Evolutionary conservation across 805 yeast species (phyloP).

Genomic region (Candida dendrica): DNA sequence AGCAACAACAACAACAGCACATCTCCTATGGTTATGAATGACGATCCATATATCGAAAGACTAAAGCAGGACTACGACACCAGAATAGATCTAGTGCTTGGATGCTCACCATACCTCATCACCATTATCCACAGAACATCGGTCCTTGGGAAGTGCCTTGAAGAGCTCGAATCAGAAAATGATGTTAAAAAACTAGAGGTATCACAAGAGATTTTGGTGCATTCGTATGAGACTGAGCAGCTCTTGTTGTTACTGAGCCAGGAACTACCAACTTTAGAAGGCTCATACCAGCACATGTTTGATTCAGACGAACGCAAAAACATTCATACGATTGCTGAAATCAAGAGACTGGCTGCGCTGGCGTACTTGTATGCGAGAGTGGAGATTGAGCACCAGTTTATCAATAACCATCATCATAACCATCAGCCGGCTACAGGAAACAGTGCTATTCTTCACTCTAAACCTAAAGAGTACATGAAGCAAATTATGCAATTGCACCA

Average conservation of each 20-base stretch:
- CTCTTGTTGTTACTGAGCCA: slow-evolving; percentile 21
- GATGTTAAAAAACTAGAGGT: slow-evolving; percentile 11
- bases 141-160: slow-evolving; percentile 28
- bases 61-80: slow-evolving; percentile 27
- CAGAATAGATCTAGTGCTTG: slow-evolving; percentile 31
- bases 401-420: slow-evolving; percentile 4
- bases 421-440: background rate
- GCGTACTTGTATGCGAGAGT: slow-evolving; percentile 30
- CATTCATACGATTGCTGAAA: slow-evolving; percentile 28
- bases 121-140: slow-evolving; percentile 30
- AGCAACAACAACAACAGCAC: too few species aligned
- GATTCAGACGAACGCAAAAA: slow-evolving; percentile 10
- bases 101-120: slow-evolving; percentile 32
- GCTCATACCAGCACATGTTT: slow-evolving; percentile 7
- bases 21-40: slow-evolving; percentile 16
- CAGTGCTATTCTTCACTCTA: slow-evolving; percentile 1
- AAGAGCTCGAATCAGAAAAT: slow-evolving; percentile 20
- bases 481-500: slow-evolving; percentile 18
- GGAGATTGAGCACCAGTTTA: slow-evolving; percentile 15
- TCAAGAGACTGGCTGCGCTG: slow-evolving; percentile 28
- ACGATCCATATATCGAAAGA: slow-evolving; percentile 23
- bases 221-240: slow-evolving; percentile 21
- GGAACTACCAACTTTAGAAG: slow-evolving; percentile 14
- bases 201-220: slow-evolving; percentile 16
- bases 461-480: slow-evolving; percentile 12